Percentiles rank a stretch among this genome's conserved stretches.
Evolutionary conservation across 306 rosid genomes (phyloP).

Genomic region (Hippophae rhamnoides): DNA sequence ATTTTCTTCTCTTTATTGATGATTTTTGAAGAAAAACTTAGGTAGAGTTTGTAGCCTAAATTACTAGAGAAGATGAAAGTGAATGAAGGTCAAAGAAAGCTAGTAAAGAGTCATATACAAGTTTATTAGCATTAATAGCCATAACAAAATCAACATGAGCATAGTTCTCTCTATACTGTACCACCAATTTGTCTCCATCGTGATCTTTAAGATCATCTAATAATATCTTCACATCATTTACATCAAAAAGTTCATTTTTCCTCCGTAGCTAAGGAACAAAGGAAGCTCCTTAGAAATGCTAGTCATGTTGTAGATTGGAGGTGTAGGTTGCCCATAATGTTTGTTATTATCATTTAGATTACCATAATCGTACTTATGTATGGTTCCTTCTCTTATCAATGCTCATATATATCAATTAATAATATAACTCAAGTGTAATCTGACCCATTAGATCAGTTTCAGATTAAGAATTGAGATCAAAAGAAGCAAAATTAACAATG

Average conservation of each 20-base stretch:
- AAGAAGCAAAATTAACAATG: too few species aligned
- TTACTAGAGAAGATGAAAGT: neutral
- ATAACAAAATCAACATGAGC: constrained; percentile 63
- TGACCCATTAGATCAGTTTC: too few species aligned
- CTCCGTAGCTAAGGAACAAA: constrained; percentile 55
- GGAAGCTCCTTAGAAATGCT: constrained; percentile 50
- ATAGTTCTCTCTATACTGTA: constrained; percentile 42
- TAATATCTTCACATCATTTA: constrained; percentile 36
- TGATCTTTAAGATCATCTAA: constrained; percentile 39
- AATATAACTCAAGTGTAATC: too few species aligned
- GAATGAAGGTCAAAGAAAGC: constrained; percentile 40
- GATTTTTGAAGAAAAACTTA: too few species aligned
- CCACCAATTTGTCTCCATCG: constrained; percentile 44
- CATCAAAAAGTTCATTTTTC: constrained; percentile 46
- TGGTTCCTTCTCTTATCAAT: constrained; percentile 50
- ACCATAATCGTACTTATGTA: constrained; percentile 44
- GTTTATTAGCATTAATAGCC: constrained; percentile 46
- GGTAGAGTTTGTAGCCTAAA: neutral
- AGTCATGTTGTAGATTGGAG: constrained; percentile 47
- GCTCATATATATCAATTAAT: neutral
- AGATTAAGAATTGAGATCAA: too few species aligned
- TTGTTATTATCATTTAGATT: constrained; percentile 19
- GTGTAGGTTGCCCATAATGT: constrained; percentile 44
- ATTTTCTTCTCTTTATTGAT: too few species aligned
- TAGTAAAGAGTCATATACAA: constrained; percentile 47